phyloP scores from a whole-genome alignment of 148 eudicot species.

The Fagopyrum homotropicum region DNA sequence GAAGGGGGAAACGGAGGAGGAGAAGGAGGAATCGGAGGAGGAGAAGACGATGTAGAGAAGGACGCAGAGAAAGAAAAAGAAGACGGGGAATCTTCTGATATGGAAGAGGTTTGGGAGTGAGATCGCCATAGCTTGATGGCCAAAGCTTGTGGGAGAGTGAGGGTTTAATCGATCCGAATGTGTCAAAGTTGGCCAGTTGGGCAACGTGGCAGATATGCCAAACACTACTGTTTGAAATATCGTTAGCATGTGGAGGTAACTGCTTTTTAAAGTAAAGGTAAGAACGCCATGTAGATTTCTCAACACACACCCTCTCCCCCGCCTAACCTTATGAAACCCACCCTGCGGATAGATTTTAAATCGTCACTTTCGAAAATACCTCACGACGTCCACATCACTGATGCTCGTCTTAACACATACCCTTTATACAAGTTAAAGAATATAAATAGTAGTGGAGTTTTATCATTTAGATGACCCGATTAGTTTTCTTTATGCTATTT shows the following conservation, averaged over 20 bases:
- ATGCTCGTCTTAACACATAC: too few relatives aligned
- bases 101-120: slow-evolving; percentile 36
- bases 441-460: too few relatives aligned
- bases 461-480: too few relatives aligned
- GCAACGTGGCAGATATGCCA: background rate
- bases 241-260: background rate
- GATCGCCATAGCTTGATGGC: slow-evolving; percentile 40
- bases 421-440: too few relatives aligned
- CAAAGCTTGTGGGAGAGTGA: too few relatives aligned
- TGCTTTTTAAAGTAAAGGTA: background rate
- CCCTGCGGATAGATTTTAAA: too few relatives aligned
- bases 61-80: slow-evolving; percentile 49
- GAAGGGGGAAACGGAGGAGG: slow-evolving; percentile 6
- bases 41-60: slow-evolving; percentile 42
- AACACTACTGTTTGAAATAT: background rate
- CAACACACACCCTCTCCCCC: too few relatives aligned
- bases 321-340: too few relatives aligned
- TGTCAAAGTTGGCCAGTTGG: background rate
- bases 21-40: slow-evolving; percentile 18
- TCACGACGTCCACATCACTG: too few relatives aligned
- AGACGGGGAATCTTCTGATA: slow-evolving; percentile 48
- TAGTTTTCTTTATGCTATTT: too few relatives aligned
- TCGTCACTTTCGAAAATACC: too few relatives aligned
- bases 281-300: too few relatives aligned
- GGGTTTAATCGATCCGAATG: background rate